Base-by-base conservation (phyloP, 176 grass and related monocot genomes). In the Melocanna baccifera region DNA sequence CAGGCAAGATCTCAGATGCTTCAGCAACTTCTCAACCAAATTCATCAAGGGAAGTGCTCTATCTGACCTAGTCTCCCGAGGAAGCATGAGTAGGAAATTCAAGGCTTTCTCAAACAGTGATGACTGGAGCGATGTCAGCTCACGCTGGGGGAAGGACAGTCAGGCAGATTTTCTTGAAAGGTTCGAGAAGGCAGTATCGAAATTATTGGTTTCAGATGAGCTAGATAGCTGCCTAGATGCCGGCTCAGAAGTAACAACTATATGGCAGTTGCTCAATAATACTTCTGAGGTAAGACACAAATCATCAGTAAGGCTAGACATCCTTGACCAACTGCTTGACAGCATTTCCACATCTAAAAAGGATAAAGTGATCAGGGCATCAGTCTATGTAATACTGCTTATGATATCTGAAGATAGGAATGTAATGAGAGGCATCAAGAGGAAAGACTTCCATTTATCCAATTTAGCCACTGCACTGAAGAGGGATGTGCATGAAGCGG, bases 361-460 rank as follows among this genome's bases (percentile, higher is more conserved):
- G 83, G 93, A 96, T 53, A 94, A 94, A 87, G 89, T 88, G 3
- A 86, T 99, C 69, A 92, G 89, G 51, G 91, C 86, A 86, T 91
- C 91, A 66, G 93, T 92, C 2, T 92, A 89, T 83, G 92, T 92
- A 75, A 73, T 99, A 20, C 61, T 99, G 46, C 91, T 96, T 30
- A 92, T 99, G 86, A 89, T 99, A 87, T 95, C 93, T 68, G 91
- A 99, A 87, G 96, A 99, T 79, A 99, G 87, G 82, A 95, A 85
- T 85, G 71, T 94, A 62, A 90, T 99, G 89, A 89, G 91, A 88
- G 93, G 92, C 62, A 95, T 99, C 64, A 99, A 96, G 84, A 94
- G 86, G 80, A 95, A 99, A 81, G 77, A 92, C 36, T 81, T 89
- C 32, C 85, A 92, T 87, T 78, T 99, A 79, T 88, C 90, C 69